phyloP scores from a whole-genome alignment of 352 stramenopile species.

The Phytophthora pinifolia region DNA sequence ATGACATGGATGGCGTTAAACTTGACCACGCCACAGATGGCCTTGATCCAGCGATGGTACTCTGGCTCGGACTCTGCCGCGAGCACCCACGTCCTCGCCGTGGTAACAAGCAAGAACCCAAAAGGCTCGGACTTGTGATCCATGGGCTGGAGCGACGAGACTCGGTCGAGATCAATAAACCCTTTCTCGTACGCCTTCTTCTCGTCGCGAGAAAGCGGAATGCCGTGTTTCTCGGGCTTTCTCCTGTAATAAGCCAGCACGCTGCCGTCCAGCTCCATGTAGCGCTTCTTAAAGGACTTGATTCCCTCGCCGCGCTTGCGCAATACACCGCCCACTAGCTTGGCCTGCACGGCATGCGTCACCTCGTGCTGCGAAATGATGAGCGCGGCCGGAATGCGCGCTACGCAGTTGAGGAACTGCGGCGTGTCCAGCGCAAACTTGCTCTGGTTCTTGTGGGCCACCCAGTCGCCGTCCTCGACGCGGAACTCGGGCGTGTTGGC shows the following conservation, averaged over 20 bases:
- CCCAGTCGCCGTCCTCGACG: constrained; percentile 78
- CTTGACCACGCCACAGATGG: constrained; percentile 70
- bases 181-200: constrained; percentile 68
- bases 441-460: constrained; percentile 73
- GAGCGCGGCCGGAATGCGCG: constrained; percentile 55
- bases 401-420: constrained; percentile 68
- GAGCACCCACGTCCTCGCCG: constrained; percentile 68
- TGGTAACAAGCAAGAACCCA: constrained; percentile 75
- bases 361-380: constrained; percentile 52
- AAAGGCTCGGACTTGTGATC: constrained; percentile 55
- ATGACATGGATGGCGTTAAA: constrained; percentile 74
- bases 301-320: constrained; percentile 77
- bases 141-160: constrained; percentile 74
- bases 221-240: constrained; percentile 72
- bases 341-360: constrained; percentile 28
- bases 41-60: constrained; percentile 77
- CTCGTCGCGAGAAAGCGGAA: constrained; percentile 59
- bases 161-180: constrained; percentile 67
- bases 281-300: constrained; percentile 71
- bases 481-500: constrained; percentile 85
- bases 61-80: constrained; percentile 65
- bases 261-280: constrained; percentile 77
- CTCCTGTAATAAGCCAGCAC: constrained; percentile 80
- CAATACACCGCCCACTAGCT: constrained; percentile 52
- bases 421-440: constrained; percentile 65